A percentile compares a stretch with the other conserved stretches of the same genome.
phyloP scores from a whole-genome alignment of 331 rosid genomes.

The Phaseolus coccineus region DNA sequence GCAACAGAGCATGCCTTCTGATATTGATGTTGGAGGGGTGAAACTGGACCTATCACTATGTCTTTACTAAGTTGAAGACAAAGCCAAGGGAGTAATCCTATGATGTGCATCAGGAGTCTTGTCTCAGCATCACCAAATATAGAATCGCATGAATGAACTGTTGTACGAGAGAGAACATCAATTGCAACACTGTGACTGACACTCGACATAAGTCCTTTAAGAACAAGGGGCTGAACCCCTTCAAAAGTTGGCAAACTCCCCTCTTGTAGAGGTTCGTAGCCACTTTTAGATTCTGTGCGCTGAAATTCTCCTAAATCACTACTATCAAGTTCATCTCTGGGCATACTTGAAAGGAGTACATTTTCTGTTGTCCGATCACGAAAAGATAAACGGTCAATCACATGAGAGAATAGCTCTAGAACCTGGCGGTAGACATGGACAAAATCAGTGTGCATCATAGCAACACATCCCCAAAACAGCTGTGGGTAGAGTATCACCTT shows the following conservation, averaged over 20 bases:
- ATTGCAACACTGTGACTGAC: conserved; percentile 94
- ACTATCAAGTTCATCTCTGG: conserved; percentile 81
- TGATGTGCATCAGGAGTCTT: conserved; percentile 96
- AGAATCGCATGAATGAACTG: conserved; percentile 94
- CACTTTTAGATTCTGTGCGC: conserved; percentile 82
- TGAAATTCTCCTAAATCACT: conserved; percentile 76
- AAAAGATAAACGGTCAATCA: conserved; percentile 92
- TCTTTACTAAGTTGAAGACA: conserved; percentile 96
- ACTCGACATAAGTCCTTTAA: conserved; percentile 91
- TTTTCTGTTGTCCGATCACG: conserved; percentile 94
- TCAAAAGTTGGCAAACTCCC: conserved; percentile 90
- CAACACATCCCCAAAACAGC: conserved; percentile 99
- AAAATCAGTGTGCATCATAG: conserved; percentile 99
- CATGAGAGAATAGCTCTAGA: conserved; percentile 95
- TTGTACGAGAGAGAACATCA: conserved; percentile 89
- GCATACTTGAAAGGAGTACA: conserved; percentile 99
- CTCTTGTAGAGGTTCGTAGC: conserved; percentile 79
- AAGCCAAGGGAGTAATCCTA: conserved; percentile 97
- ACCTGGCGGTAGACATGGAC: conserved; percentile 98
- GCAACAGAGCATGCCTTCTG: conserved; percentile 96
- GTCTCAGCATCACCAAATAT: conserved; percentile 94
- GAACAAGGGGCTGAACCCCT: conserved; percentile 99
- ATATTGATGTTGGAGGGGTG: conserved; percentile 89
- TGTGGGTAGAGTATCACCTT: conserved; percentile 99
- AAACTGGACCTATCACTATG: conserved; percentile 73